Evolutionary conservation across 1,139 yeast species (phyloP), one percentile per base, ranked within the genome.

Genomic region (Taiozyma sp.): DNA sequence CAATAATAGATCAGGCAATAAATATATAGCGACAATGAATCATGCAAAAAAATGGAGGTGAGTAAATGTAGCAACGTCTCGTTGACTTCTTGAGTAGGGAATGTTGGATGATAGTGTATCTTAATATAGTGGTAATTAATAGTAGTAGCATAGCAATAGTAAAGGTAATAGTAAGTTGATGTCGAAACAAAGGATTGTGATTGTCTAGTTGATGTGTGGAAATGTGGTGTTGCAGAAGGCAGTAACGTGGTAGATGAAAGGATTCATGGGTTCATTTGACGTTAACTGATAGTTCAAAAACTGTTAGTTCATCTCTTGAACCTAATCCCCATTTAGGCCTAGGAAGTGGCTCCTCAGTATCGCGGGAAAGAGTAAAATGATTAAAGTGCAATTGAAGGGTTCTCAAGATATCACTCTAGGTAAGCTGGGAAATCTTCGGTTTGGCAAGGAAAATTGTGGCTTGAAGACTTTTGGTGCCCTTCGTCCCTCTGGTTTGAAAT

Each of bases 251-350:
- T 30, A 13, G n/a, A 13, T 30, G n/a, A n/a, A 14, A 10, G 36
- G 19, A 19, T 19, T 19, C 19, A 19, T 2, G 27, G 9, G 9
- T 7, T 32, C 36, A 32, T 32, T 32, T 38, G 36, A 52, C 19
- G 7, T 30, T 34, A 14, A 54, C 46, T 2, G 44, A 19, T 19
- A 55, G 36, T 4, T 46, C 43, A n/a, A 53, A 27, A 2, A 54
- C 42, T 4, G 44, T 28, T 27, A 55, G 41, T 27, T 55, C 57
- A 38, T 55, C 55, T 29, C 48, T 49, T 14, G 49, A 47, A 4
- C 58, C 58, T 4, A 49, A 14, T 8, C 54, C 50, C 58, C 58
- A 55, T 27, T 46, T 45, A 27, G 58, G 57, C 40, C 46, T 51
- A 34, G 44, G 43, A 24, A n/a, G 28, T 34, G 47, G 28, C 9